phyloP scores from a whole-genome alignment of 2,329 filamentous ascomycete genomes.

The Alternaria sp. region DNA sequence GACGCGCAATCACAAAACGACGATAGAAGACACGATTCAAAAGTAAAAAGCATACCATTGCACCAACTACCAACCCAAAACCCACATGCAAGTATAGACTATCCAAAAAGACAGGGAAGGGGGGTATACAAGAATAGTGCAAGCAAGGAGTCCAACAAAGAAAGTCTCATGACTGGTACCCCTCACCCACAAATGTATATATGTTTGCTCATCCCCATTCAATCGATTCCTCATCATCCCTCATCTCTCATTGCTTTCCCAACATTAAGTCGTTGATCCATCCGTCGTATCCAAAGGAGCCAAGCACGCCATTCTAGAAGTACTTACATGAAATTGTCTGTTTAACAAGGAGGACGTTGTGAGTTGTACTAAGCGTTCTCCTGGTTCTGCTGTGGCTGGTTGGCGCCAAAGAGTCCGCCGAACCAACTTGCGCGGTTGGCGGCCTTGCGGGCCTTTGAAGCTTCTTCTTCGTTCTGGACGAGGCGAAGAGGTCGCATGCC shows the following conservation, averaged over 20 bases:
- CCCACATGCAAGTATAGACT: neutral
- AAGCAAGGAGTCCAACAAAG: neutral
- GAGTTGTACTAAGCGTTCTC: slow-evolving; percentile 18
- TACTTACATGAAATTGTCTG: slow-evolving; percentile 7
- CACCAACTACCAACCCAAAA: neutral
- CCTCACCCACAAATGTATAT: neutral
- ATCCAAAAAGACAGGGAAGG: slow-evolving; percentile 1
- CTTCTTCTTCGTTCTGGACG: slow-evolving; percentile 71
- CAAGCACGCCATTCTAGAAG: neutral
- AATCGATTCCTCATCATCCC: neutral
- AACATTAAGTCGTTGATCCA: slow-evolving; percentile 14
- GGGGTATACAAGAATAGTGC: slow-evolving; percentile 5
- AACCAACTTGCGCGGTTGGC: slow-evolving; percentile 58
- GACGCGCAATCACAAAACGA: neutral
- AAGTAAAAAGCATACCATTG: neutral
- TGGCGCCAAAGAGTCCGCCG: slow-evolving; percentile 51
- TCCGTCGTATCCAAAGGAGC: slow-evolving; percentile 8
- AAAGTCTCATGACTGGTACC: neutral
- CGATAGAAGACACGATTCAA: neutral
- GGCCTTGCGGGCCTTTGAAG: slow-evolving; percentile 49
- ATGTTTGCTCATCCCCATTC: neutral
- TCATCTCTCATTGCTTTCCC: neutral
- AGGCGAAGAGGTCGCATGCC: slow-evolving; percentile 86
- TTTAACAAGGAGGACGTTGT: neutral
- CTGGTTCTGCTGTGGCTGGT: slow-evolving; percentile 34